A percentile compares a stretch with the other conserved stretches of the same genome.
These are phyloP conservation scores for Hanseniaspora hatyaiensis DNA, from an alignment of 805 yeast species.

Conservation along the genomic window DNA sequence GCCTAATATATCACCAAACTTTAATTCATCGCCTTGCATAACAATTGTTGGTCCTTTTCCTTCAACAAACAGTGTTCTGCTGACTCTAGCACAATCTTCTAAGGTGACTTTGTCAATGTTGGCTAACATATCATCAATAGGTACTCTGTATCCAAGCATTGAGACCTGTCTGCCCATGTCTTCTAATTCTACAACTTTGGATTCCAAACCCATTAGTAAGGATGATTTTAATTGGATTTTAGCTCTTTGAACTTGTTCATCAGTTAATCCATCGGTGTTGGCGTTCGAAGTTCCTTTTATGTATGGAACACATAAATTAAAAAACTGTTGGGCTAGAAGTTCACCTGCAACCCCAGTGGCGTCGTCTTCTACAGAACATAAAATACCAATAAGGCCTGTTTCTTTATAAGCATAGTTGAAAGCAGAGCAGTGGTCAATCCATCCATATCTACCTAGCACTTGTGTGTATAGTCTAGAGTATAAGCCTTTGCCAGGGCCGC, in stretches of 20 bases:
- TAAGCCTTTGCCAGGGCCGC: conserved; percentile 99
- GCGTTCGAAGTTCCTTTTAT: conserved; percentile 21
- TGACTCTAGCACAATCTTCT: conserved; percentile 59
- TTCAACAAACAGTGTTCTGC: conserved; percentile 54
- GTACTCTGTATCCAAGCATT: conserved; percentile 62
- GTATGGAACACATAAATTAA: conserved; percentile 12
- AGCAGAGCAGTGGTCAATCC: conserved; percentile 75
- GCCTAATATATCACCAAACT: conserved; percentile 71
- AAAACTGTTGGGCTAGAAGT: conserved; percentile 55
- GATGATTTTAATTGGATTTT: conserved; percentile 85
- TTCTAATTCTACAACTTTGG: conserved; percentile 85
- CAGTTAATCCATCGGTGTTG: conserved; percentile 52
- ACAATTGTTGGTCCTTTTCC: conserved; percentile 76
- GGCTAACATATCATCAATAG: conserved; percentile 68
- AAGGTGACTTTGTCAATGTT: conserved; percentile 60
- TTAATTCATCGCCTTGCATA: conserved; percentile 75
- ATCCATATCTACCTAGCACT: conserved; percentile 82
- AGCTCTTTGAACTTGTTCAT: conserved; percentile 72
- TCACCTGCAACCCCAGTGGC: conserved; percentile 79
- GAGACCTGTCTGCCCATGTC: conserved; percentile 93
- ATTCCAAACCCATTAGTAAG: conserved; percentile 82
- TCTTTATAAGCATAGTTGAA: conserved; percentile 86
- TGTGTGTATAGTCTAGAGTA: conserved; percentile 85
- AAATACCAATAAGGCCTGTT: conserved; percentile 82
- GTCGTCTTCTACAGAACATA: conserved; percentile 72